Percentiles rank a stretch among this genome's conserved stretches.
phyloP scores from a whole-genome alignment of 2,329 filamentous ascomycete genomes.

The Aspergillus hiratsukae region DNA sequence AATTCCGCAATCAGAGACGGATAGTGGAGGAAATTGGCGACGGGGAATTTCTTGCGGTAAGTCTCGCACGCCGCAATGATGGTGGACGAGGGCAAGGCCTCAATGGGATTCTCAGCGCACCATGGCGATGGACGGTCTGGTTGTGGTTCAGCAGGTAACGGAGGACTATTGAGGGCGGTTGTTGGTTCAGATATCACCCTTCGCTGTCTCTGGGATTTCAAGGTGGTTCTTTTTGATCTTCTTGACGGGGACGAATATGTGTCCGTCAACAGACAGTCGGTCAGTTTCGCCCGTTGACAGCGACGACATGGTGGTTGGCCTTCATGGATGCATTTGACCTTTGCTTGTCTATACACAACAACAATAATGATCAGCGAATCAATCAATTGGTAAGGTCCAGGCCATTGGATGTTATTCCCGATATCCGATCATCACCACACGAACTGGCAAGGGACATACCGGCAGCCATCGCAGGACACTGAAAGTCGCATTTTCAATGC shows the following conservation, averaged over 20 bases:
- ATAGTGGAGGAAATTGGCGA: constrained; percentile 36
- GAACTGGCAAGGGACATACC: constrained; percentile 17
- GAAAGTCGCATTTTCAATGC: constrained; percentile 28
- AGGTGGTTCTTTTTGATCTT: background rate
- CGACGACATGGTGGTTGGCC: constrained; percentile 32
- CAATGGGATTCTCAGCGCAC: constrained; percentile 14
- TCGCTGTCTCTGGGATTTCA: constrained; percentile 12
- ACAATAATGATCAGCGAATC: background rate
- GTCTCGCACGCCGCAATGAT: constrained; percentile 33
- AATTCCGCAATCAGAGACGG: constrained; percentile 33
- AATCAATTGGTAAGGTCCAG: background rate
- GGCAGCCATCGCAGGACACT: constrained; percentile 33
- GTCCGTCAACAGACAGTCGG: constrained; percentile 27
- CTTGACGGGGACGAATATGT: constrained; percentile 20
- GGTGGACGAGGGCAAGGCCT: constrained; percentile 21
- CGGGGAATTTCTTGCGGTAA: constrained; percentile 35
- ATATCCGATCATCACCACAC: background rate
- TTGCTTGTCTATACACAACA: constrained; percentile 24
- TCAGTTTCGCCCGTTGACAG: constrained; percentile 22
- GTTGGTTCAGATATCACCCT: constrained; percentile 6
- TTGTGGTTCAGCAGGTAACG: background rate
- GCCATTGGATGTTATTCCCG: background rate
- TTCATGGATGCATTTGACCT: constrained; percentile 35
- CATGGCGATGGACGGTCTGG: background rate
- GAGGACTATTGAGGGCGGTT: background rate